Evolutionary conservation across 2,329 filamentous ascomycete genomes (phyloP).

Genomic region (Ophiostoma ips): DNA sequence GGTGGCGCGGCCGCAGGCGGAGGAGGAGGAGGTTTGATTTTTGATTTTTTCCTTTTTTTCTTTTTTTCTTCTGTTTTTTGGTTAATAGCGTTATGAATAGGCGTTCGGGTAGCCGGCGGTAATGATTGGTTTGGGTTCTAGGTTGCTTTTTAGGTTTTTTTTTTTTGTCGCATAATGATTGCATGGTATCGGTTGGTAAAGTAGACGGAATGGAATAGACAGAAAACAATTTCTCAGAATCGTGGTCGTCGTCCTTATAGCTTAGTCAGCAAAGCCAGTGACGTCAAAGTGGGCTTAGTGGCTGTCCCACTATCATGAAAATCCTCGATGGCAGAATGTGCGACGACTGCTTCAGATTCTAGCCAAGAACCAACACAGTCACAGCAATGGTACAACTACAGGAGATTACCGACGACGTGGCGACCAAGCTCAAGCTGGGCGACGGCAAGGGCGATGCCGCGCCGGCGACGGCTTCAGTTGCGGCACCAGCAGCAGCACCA

Average conservation of each 20-base stretch:
- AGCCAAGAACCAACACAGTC: neutral
- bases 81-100: neutral
- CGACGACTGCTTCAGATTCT: neutral
- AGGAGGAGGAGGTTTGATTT: neutral
- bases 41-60: neutral
- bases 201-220: too few relatives aligned
- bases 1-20: slow-evolving; percentile 23
- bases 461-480: neutral
- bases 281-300: slow-evolving; percentile 5
- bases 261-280: neutral
- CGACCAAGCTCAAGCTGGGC: slow-evolving; percentile 9
- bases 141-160: too few relatives aligned
- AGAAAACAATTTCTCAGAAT: too few relatives aligned
- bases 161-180: too few relatives aligned
- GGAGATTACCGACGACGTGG: slow-evolving; percentile 12
- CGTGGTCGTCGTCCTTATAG: neutral
- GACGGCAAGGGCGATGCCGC: neutral
- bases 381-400: slow-evolving; percentile 12
- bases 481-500: neutral
- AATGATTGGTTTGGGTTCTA: too few relatives aligned
- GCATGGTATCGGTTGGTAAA: too few relatives aligned
- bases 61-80: neutral
- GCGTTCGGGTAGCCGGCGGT: too few relatives aligned
- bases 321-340: neutral
- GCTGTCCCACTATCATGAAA: neutral